Base-by-base conservation (phyloP, 139 green algal genomes). In the Closterium sp. region DNA sequence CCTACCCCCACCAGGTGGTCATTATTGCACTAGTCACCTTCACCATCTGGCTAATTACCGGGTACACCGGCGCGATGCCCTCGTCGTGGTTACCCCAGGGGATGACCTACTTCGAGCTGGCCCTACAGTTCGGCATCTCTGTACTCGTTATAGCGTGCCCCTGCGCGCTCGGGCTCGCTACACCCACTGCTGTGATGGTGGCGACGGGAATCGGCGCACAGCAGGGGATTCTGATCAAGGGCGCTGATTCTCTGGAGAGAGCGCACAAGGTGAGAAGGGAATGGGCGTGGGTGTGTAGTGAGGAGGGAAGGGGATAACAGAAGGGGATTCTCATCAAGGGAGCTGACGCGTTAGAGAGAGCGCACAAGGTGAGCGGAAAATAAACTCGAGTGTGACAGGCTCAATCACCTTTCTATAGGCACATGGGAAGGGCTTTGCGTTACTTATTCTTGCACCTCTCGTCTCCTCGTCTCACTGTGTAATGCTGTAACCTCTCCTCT, bases 121-220 rank as follows among this genome's bases (percentile, higher is more conserved):
- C 97, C 11, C 95, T 99, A 30, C 95, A 99, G 38, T 99, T 99
- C 92, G 98, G 96, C 90, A 99, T 99, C 89, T 95, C 97, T 2
- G 98, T 99, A 87, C 93, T 99, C 62, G 98, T 99, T 73, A 98
- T 99, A 84, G 98, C 98, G 86, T 99, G 98, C 96, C 98, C 98
- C 88, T 99, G 98, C 95, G 98, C 95, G 30, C 93, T 97, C 4
- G 95, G 98, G 2, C 96, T 99, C 34, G 98, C 98, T 85, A 99
- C 98, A 9, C 98, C 98, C 70, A 99, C 98, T 2, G 98, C 98
- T 4, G 98, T 99, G 70, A 99, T 99, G 98, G 98, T 99, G 34
- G 97, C 96, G 62, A 99, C 98, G 9, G 97, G 96, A 10, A 95
- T 99, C 42, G 98, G 96, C 19, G 98, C 97, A 22, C 29, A 92